Evolutionary conservation across 371 early-diverging fungal species (phyloP).

Genomic region (Dentiscutata heterogama): DNA sequence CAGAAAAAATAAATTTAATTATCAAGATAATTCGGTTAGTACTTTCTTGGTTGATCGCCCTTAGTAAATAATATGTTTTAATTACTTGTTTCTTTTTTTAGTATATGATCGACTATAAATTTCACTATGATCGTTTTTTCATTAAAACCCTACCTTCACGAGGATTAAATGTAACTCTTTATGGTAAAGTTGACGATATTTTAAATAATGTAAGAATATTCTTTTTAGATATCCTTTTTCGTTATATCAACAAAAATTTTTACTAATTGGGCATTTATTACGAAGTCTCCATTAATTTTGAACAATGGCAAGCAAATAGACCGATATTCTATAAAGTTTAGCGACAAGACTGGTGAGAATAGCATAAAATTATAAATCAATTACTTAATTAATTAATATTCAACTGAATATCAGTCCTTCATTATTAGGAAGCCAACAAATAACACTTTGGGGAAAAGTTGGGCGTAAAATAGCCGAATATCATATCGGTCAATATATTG

Average conservation of each 20-base stretch:
- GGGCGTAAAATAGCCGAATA: neutral
- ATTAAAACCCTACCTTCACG: slow-evolving; percentile 2
- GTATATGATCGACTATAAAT: slow-evolving; percentile 19
- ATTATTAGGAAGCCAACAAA: neutral
- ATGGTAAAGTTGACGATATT: slow-evolving; percentile 20
- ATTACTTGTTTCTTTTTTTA: neutral
- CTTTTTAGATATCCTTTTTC: neutral
- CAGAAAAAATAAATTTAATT: neutral
- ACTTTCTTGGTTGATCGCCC: neutral
- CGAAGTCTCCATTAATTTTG: neutral
- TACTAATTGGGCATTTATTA: neutral
- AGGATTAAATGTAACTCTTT: slow-evolving; percentile 26
- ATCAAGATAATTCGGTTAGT: slow-evolving; percentile 13
- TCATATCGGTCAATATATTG: slow-evolving; percentile 27
- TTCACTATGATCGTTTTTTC: neutral
- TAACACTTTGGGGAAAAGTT: slow-evolving; percentile 19
- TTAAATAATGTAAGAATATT: slow-evolving; percentile 5
- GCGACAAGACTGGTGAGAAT: slow-evolving; percentile 5
- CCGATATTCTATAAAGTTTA: neutral
- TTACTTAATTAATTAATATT: neutral
- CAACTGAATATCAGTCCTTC: neutral
- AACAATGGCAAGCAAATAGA: neutral
- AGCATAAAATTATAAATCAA: neutral
- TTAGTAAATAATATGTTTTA: neutral
- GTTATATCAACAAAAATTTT: neutral